Percentiles rank a stretch among this genome's conserved stretches.
These are phyloP conservation scores for Malus hybrid DNA, from an alignment of 331 rosid genomes.

Conservation along the genomic window DNA sequence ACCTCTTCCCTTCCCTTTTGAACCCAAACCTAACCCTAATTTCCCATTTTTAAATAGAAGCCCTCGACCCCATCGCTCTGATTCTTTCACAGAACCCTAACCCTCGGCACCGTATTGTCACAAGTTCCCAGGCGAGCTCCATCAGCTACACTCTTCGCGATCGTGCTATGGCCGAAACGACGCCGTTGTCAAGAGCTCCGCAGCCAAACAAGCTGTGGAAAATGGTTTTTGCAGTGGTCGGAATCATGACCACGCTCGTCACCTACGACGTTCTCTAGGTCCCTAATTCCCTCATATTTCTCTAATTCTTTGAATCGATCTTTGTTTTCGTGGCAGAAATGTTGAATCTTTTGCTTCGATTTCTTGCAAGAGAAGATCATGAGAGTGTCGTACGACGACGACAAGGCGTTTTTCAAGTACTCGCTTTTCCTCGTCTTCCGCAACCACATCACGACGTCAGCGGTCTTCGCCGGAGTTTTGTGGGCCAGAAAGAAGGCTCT, in stretches of 20 bases:
- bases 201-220: conserved; percentile 43
- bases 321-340: not conserved
- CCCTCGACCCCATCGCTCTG: too few species aligned
- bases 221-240: conserved; percentile 59
- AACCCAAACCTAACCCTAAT: too few species aligned
- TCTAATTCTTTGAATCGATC: not conserved
- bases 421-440: conserved; percentile 90
- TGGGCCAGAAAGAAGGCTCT: conserved; percentile 70
- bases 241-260: conserved; percentile 90
- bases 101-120: too few species aligned
- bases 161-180: conserved; percentile 56
- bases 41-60: too few species aligned
- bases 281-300: not conserved
- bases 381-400: conserved; percentile 78
- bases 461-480: conserved; percentile 72
- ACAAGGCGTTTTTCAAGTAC: conserved; percentile 62
- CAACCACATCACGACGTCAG: conserved; percentile 86
- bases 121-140: not conserved
- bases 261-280: conserved; percentile 95
- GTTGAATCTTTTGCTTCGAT: not conserved
- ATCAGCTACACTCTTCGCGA: not conserved
- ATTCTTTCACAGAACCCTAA: too few species aligned
- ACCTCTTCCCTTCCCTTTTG: too few species aligned
- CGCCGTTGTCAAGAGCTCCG: conserved; percentile 14
- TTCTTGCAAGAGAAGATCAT: conserved; percentile 87